A percentile compares a stretch with the other conserved stretches of the same genome.
These are phyloP conservation scores for Umbilicus rupestris DNA, from an alignment of 164 flowering plant species.

Conservation along the genomic window DNA sequence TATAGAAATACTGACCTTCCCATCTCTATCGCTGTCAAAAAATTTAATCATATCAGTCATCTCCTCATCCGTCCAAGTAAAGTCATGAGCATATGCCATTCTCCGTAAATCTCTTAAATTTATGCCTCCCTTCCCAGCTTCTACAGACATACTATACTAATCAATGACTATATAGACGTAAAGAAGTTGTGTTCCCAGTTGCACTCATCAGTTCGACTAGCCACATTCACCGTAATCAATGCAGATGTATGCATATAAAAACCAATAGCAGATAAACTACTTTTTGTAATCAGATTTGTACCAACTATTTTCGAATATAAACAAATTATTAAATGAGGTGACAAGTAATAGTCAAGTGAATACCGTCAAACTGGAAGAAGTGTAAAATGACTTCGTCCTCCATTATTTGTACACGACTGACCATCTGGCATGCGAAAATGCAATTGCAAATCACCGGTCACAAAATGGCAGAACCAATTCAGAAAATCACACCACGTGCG, in stretches of 20 bases:
- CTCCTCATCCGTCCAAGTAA: conserved; percentile 79
- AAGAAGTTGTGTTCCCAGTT: not conserved
- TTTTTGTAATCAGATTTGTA: too few relatives aligned
- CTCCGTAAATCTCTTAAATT: conserved; percentile 44
- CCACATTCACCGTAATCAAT: too few relatives aligned
- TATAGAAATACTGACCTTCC: conserved; percentile 43
- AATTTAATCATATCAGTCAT: conserved; percentile 60
- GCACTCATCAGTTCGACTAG: not conserved
- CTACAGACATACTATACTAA: conserved; percentile 25
- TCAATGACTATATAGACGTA: conserved; percentile 9
- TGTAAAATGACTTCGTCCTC: conserved; percentile 71
- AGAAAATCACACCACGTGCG: not conserved
- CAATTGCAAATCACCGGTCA: not conserved
- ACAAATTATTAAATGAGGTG: not conserved
- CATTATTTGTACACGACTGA: conserved; percentile 57
- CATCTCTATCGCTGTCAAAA: conserved; percentile 71
- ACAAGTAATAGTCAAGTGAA: not conserved
- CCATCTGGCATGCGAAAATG: conserved; percentile 24
- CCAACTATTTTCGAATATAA: too few relatives aligned
- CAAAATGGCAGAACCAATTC: too few relatives aligned
- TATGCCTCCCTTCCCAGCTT: conserved; percentile 57
- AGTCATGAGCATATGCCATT: conserved; percentile 64
- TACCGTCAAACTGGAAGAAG: conserved; percentile 88
- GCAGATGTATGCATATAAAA: too few relatives aligned
- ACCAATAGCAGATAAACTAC: too few relatives aligned